phyloP scores from a whole-genome alignment of 176 grass and related monocot species.

The Paspalum vaginatum region DNA sequence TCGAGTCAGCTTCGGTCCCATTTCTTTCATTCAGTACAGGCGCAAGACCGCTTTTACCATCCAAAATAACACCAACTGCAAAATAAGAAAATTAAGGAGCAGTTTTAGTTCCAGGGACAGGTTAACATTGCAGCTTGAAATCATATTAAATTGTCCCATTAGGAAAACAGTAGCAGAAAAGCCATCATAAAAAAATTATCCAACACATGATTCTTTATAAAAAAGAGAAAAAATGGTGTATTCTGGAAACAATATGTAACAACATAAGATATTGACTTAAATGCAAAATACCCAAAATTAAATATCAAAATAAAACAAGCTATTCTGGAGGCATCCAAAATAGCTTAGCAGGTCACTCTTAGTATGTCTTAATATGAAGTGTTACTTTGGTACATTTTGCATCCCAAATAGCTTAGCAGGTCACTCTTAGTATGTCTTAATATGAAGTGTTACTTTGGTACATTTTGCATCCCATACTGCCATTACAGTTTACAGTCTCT shows the following conservation, averaged over 20 bases:
- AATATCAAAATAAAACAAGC: constrained; percentile 37
- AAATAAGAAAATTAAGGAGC: background rate
- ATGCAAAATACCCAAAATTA: background rate
- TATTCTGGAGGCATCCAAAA: background rate
- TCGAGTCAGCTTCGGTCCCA: constrained; percentile 46
- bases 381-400: background rate
- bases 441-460: background rate
- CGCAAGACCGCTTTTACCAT: constrained; percentile 43
- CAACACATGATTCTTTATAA: background rate
- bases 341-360: constrained; percentile 17
- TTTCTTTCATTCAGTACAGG: constrained; percentile 46
- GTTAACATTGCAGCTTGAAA: background rate
- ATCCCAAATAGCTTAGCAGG: background rate
- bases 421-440: background rate
- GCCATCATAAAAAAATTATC: constrained; percentile 17
- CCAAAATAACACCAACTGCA: constrained; percentile 61
- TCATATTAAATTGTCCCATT: background rate
- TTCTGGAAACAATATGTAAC: background rate
- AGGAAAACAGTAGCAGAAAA: background rate
- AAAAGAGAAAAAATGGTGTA: background rate
- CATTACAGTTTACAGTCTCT: too few species aligned
- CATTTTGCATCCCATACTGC: background rate
- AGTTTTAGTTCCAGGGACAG: constrained; percentile 24
- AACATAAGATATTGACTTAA: background rate
- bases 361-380: background rate